These are phyloP conservation scores for Pisolithus tinctorius DNA, from an alignment of 768 basidiomycete genomes.

Conservation along the genomic window DNA sequence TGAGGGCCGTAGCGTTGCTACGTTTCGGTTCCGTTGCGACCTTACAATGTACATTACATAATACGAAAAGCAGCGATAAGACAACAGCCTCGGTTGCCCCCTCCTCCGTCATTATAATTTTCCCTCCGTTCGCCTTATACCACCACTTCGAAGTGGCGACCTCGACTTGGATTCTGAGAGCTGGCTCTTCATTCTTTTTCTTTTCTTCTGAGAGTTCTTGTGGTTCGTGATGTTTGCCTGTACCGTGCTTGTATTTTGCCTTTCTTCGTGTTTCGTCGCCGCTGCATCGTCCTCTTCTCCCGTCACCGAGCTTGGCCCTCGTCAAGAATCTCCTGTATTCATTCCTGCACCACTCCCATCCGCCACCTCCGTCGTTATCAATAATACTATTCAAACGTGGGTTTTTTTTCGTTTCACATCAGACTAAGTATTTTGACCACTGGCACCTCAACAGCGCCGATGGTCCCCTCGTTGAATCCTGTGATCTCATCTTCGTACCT, in stretches of 20 bases:
- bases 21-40: no score
- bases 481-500: constrained; percentile 49
- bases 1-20: no score
- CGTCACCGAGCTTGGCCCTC: constrained; percentile 3
- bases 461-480: constrained; percentile 52
- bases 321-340: constrained; percentile 16
- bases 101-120: no score
- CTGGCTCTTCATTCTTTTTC: constrained; percentile 31
- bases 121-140: constrained; percentile 10
- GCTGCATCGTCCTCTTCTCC: constrained; percentile 21
- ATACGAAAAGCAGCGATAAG: no score
- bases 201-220: constrained; percentile 1
- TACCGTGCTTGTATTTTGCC: constrained; percentile 15
- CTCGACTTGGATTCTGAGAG: constrained; percentile 24
- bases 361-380: constrained; percentile 32
- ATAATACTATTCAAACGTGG: constrained; percentile 34
- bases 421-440: neutral
- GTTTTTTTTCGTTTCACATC: constrained; percentile 10
- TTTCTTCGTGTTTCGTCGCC: constrained; percentile 19
- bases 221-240: constrained; percentile 19
- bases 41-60: no score
- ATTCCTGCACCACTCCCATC: constrained; percentile 19
- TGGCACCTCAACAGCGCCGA: constrained; percentile 30
- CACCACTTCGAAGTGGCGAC: constrained; percentile 8
- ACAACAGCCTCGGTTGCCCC: no score